Conservation (phyloP, 2,329 filamentous ascomycete species). For the Hansfordia pulvinata region DNA sequence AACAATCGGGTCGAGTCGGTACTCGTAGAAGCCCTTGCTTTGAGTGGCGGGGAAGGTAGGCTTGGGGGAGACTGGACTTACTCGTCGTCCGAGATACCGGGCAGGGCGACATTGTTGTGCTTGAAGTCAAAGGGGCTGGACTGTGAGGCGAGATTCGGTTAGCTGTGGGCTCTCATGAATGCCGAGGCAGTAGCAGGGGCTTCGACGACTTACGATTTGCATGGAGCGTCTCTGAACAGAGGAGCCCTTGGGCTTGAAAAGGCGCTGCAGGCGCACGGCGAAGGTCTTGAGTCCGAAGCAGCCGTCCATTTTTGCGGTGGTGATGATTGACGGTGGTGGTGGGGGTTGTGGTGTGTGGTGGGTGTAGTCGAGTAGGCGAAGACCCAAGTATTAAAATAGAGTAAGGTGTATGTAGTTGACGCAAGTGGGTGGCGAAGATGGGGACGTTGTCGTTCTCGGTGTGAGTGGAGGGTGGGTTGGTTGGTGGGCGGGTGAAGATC, state of each 20-base stretch:
- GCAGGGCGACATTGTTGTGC: slow-evolving; percentile 35
- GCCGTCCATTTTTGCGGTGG: slow-evolving; percentile 7
- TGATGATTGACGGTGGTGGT: slow-evolving; percentile 1
- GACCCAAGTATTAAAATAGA: too few species aligned
- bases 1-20: neutral
- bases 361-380: too few species aligned
- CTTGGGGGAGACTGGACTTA: slow-evolving; percentile 21
- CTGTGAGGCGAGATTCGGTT: slow-evolving; percentile 17
- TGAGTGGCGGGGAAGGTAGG: slow-evolving; percentile 1
- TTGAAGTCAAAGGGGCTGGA: slow-evolving; percentile 46
- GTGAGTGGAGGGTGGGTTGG: too few species aligned
- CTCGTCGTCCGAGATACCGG: slow-evolving; percentile 45
- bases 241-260: slow-evolving; percentile 11
- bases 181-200: slow-evolving; percentile 1
- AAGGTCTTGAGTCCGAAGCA: slow-evolving; percentile 10
- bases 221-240: slow-evolving; percentile 10
- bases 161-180: slow-evolving; percentile 2
- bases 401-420: too few species aligned
- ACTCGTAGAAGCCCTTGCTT: too few species aligned
- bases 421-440: too few species aligned
- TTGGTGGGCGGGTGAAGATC: too few species aligned
- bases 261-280: slow-evolving; percentile 10
- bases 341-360: too few species aligned
- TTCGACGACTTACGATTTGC: slow-evolving; percentile 12
- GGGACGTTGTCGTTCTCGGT: too few species aligned